A percentile compares a stretch with the other conserved stretches of the same genome.
Conservation (phyloP, 2,329 filamentous ascomycete genomes). For the Neophaeococcomyces aloes region DNA sequence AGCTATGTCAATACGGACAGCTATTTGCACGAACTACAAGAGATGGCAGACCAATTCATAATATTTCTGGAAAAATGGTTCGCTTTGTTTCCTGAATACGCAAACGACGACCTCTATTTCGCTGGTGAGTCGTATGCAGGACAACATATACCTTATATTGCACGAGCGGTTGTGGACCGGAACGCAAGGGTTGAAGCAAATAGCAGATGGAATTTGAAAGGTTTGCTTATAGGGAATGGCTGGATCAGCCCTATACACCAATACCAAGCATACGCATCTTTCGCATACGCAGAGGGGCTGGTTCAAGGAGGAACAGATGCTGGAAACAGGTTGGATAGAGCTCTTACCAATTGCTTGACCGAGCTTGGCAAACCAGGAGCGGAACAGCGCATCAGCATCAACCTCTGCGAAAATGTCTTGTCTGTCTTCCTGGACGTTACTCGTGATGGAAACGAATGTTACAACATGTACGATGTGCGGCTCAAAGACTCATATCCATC, state of each 20-base stretch:
- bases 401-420: constrained; percentile 66
- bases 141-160: constrained; percentile 94
- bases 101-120: constrained; percentile 82
- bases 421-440: constrained; percentile 60
- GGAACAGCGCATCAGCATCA: constrained; percentile 54
- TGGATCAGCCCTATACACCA: constrained; percentile 91
- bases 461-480: constrained; percentile 96
- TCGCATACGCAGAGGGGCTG: constrained; percentile 65
- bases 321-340: constrained; percentile 55
- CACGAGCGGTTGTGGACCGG: constrained; percentile 76
- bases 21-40: constrained; percentile 71
- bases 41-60: constrained; percentile 85
- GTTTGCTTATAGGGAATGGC: constrained; percentile 88
- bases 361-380: constrained; percentile 49
- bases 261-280: constrained; percentile 77
- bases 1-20: constrained; percentile 89
- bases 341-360: constrained; percentile 58
- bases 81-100: constrained; percentile 78
- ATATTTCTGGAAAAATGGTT: constrained; percentile 89
- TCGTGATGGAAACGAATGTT: constrained; percentile 51
- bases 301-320: constrained; percentile 55
- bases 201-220: constrained; percentile 64
- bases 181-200: constrained; percentile 53
- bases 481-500: constrained; percentile 67
- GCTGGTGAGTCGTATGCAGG: constrained; percentile 95